Evolutionary conservation across 371 early-diverging fungal species (phyloP), one percentile per base, ranked within the genome.

Genomic region (Scutellospora calospora): DNA sequence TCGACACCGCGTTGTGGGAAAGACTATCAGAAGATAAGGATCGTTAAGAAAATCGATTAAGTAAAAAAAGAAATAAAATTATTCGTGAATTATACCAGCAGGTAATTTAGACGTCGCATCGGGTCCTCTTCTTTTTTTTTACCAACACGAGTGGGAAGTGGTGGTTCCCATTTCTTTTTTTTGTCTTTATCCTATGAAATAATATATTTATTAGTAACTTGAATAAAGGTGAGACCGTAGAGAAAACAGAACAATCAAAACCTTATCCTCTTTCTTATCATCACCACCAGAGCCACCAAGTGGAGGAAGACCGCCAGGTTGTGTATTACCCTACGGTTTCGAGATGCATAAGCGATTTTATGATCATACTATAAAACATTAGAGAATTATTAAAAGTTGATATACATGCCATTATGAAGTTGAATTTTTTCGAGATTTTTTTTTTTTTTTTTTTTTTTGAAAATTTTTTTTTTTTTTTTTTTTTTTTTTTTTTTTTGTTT

Each of bases 131-230:
- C 95, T 97, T 95, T 97, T 93, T 95, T 97, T 89, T 96, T 96
- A 76, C 99, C 99, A 27, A 98, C 97, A 57, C 98, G 93, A 16
- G 99, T 98, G 29, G 99, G 98, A 52, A 97, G 91, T 31, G 99
- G 98, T 49, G 98, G 99, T 87, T 98, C 98, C 97, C 97, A 99
- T 89, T 98, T 97, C 87, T 98, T 98, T 94, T 96, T 94, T 88
- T 94, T 93, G 71, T 94, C 92, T 81, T 93, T 91, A 14, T 93
- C 92, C 92, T 93, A 45, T 45, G 9, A 45, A 11, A 1, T 45
- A 5, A 55, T n/a, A 55, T 51, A 51, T 14, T 51, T 51, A 14
- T 18, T 14, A 14, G 18, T 51, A n/a, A 14, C 27, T 31, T 55
- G 27, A 57, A 54, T 27, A 76, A 33, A 22, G 1, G 6, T 3